Conservation (phyloP, 2,329 filamentous ascomycete genomes). For the Hypomyces rosellus region DNA sequence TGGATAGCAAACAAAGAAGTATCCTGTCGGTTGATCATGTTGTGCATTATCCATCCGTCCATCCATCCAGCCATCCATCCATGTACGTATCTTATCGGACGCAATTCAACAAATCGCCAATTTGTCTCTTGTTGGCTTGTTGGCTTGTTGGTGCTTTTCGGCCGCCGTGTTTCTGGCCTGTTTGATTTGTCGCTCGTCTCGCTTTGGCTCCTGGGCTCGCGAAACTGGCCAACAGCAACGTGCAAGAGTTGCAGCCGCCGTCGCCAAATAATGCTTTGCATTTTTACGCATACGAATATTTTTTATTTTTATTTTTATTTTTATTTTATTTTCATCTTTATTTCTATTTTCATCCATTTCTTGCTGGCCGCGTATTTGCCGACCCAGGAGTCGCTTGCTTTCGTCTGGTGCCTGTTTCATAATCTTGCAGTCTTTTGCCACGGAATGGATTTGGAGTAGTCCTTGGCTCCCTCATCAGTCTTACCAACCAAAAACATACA, state of each 20-base stretch:
- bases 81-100: background rate
- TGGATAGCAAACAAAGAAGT: too few species aligned
- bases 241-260: background rate
- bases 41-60: too few species aligned
- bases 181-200: constrained; percentile 3
- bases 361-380: background rate
- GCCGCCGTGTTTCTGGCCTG: background rate
- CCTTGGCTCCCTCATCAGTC: too few species aligned
- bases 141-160: background rate
- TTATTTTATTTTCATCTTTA: background rate
- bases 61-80: too few species aligned
- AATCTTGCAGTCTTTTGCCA: too few species aligned
- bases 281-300: background rate
- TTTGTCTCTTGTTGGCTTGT: background rate
- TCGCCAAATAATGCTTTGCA: background rate
- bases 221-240: constrained; percentile 8
- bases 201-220: background rate
- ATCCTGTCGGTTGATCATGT: too few species aligned
- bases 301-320: too few species aligned
- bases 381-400: constrained; percentile 5
- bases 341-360: constrained; percentile 9
- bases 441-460: too few species aligned
- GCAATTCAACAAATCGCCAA: background rate
- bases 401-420: background rate
- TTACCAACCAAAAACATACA: too few species aligned